These are phyloP conservation scores for Psilocybe azurescens DNA, from an alignment of 768 basidiomycete genomes.

Conservation along the genomic window DNA sequence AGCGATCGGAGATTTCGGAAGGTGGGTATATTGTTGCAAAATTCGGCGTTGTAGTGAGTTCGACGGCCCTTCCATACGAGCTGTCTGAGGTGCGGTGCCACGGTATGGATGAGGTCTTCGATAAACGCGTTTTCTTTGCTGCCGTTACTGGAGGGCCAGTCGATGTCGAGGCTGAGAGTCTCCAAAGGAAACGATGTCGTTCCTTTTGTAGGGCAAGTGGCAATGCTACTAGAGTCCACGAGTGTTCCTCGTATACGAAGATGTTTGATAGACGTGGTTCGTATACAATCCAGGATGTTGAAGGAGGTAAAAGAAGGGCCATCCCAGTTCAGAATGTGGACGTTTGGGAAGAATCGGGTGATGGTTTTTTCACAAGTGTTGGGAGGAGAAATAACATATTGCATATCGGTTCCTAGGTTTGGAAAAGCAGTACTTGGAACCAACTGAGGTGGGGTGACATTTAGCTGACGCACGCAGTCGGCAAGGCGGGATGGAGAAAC, in stretches of 20 bases:
- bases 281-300: constrained; percentile 21
- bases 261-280: constrained; percentile 25
- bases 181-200: not conserved
- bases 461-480: not conserved
- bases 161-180: constrained; percentile 7
- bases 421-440: not conserved
- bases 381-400: too few relatives aligned
- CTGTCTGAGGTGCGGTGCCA: constrained; percentile 14
- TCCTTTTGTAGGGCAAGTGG: not conserved
- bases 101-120: not conserved
- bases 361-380: constrained; percentile 17
- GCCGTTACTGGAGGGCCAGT: not conserved
- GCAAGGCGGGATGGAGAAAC: not conserved
- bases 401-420: not conserved
- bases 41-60: constrained; percentile 5
- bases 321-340: constrained; percentile 33
- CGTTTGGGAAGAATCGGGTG: constrained; percentile 24
- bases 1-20: constrained; percentile 28
- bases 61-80: constrained; percentile 24
- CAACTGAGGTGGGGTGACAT: not conserved
- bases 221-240: not conserved
- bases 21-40: not conserved
- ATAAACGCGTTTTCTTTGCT: not conserved
- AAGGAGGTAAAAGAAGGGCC: constrained; percentile 15
- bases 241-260: constrained; percentile 26